Base-by-base conservation (phyloP, 2,329 filamentous ascomycete species). In the Juglanconis oblonga region DNA sequence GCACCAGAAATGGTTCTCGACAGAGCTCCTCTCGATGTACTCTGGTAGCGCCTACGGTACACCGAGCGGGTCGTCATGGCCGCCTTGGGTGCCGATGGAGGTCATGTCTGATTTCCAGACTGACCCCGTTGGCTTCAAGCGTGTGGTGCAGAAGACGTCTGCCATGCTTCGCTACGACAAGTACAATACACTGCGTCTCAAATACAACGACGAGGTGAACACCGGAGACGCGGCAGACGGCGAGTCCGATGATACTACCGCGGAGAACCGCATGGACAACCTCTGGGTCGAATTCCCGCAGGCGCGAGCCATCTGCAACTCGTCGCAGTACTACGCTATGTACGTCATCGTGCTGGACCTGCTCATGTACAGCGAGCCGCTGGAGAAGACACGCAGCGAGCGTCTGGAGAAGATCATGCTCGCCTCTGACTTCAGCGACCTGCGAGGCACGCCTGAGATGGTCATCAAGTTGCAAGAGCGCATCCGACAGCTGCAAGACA, bases 331-430 rank as follows among this genome's bases (percentile, higher is more conserved):
- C 76, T 99, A 96, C 72, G 91, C 95, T 4, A 88, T 99, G 81
- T 99, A 99, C 71, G 92, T 99, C 74, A 99, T 99, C 67, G 94
- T 97, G 3, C 81, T 98, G 64, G 95, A 99, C 75, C 82, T 99
- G 47, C 81, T 99, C 55, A 87, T 99, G 73, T 99, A 98, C 77
- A 97, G 86, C 70, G 95, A 99, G 73, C 95, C 95, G 2, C 78
- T 96, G 51, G 95, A 99, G 74, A 99, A 99, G 82, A 96, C 94
- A n/a, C 87, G 96, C 61, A 97, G 84, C 68, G 96, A 99, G 76
- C 87, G 92, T 40, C 79, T 99, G 14, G 95, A 99, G 74, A 98
- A 97, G 81, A 99, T 99, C 67, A 97, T 99, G 87, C 85, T 99
- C 52, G 95, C 94, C 1, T 98, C 95, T 0, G 95, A 99, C 74